Percentiles rank a stretch among this genome's conserved stretches.
Conservation (phyloP, 176 grass and related monocot species). For the Coix lacrymajobi region DNA sequence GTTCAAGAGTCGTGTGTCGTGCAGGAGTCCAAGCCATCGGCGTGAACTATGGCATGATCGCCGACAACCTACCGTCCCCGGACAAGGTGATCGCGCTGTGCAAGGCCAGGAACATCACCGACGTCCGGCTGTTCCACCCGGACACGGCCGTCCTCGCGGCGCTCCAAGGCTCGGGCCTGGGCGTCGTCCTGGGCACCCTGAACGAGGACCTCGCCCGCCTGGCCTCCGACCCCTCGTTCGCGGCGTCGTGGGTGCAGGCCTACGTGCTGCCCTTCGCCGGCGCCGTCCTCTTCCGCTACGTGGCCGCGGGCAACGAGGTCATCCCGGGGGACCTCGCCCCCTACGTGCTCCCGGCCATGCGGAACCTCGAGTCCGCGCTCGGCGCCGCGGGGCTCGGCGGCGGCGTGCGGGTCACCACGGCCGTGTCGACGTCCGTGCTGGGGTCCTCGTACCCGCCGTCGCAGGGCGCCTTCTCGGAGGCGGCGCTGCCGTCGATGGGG, state of each 20-base stretch:
- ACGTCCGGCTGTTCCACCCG: conserved; percentile 75
- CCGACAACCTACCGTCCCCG: conserved; percentile 65
- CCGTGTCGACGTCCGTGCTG: conserved; percentile 52
- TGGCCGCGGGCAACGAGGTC: conserved; percentile 82
- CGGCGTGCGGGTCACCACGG: conserved; percentile 61
- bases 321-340: conserved; percentile 44
- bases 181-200: conserved; percentile 74
- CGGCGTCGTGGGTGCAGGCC: conserved; percentile 59
- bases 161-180: conserved; percentile 54
- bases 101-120: conserved; percentile 44
- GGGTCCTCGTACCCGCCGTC: conserved; percentile 64
- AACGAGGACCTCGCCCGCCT: conserved; percentile 71
- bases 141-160: conserved; percentile 50
- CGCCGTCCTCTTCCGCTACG: conserved; percentile 67
- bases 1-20: not conserved
- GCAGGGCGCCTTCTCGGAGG: conserved; percentile 48
- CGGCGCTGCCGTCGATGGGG: conserved; percentile 23
- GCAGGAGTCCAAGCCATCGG: conserved; percentile 59
- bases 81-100: conserved; percentile 69
- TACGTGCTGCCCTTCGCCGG: conserved; percentile 71
- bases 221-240: conserved; percentile 44
- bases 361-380: conserved; percentile 61
- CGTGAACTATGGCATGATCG: conserved; percentile 86
- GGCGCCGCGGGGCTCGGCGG: conserved; percentile 32
- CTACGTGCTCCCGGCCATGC: conserved; percentile 68